Base-by-base conservation (phyloP, 2,329 filamentous ascomycete genomes). In the Botrytis fragariae region DNA sequence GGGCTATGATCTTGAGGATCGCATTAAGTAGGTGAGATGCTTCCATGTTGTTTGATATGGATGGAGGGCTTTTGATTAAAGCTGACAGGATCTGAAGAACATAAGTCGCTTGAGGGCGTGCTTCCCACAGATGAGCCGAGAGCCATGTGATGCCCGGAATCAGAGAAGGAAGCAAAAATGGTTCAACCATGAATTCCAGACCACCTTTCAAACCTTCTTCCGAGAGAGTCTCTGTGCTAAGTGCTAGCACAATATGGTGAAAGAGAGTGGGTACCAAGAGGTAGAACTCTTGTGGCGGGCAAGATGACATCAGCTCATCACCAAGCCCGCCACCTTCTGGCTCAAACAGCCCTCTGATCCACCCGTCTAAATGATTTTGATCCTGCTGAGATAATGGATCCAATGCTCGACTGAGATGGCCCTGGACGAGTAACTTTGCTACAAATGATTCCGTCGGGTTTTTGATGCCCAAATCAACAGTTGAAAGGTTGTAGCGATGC, bases 211-310 rank as follows among this genome's bases (percentile, higher is more conserved):
- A 85, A 51, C 86, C 88, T 57, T 94, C 91, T 62, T 93, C 88
- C 1, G 87, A 87, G 7, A 97, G 82, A 59, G 88, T 85, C 9
- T 89, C 89, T 1, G 86, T 86, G n/a, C 88, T 88, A 76, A 90
- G 90, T 1, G 92, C 93, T 51, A 92, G 84, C 0, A 94, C 88
- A 60, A 92, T 93, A 77, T 94, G 91, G 76, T 91, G 87, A 79
- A 95, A 94, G 0, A 96, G 83, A 0, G 92, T 91, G 1, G 93
- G 92, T 22, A 94, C 89, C 6, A 96, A 85, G 29, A 93, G 83
- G 78, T 95, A 95, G 80, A 96, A 96, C 57, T 94, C 90, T 79
- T 95, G 93, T 1, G 93, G 93, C 1, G 91, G 90, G 77, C 93
- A 96, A 1, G 92, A 92, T 14, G 92, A 91, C 88, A 95, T 93